Evolutionary conservation across 1,139 yeast genomes (phyloP).

Genomic region (Sugiyamaella castrensis): DNA sequence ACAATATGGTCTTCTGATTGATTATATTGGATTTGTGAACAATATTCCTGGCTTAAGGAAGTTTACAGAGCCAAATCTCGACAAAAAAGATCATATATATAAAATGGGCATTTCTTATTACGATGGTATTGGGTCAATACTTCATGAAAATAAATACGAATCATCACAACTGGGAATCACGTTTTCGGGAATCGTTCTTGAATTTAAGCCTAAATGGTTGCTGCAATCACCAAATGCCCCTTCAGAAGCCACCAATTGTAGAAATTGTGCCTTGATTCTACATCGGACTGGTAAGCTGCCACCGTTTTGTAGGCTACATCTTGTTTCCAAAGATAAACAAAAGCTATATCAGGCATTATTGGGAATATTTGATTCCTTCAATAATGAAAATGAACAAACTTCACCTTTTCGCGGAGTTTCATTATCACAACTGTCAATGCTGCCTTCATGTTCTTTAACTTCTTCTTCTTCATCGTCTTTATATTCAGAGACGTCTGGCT

Average conservation of each 20-base stretch:
- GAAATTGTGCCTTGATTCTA: slow-evolving; percentile 45
- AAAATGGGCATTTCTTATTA: background rate
- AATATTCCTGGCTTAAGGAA: background rate
- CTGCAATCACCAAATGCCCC: slow-evolving; percentile 39
- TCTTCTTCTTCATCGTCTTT: too few species aligned
- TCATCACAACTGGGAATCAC: background rate
- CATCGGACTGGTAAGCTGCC: slow-evolving; percentile 29
- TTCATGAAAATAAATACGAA: background rate
- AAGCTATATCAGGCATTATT: slow-evolving; percentile 18
- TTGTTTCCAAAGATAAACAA: slow-evolving; percentile 25
- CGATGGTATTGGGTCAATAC: slow-evolving; percentile 3
- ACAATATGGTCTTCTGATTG: slow-evolving; percentile 24
- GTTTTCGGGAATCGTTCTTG: slow-evolving; percentile 26
- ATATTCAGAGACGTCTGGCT: background rate
- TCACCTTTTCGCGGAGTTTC: background rate
- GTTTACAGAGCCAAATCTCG: too few species aligned
- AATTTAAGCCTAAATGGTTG: slow-evolving; percentile 50
- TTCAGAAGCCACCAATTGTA: slow-evolving; percentile 33
- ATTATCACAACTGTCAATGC: background rate
- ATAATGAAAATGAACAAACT: background rate
- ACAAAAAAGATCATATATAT: too few species aligned
- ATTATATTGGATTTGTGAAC: slow-evolving; percentile 10
- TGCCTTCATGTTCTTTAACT: background rate
- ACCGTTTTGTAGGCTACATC: slow-evolving; percentile 39
- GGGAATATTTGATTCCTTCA: slow-evolving; percentile 1